Conservation (phyloP, 2,329 filamentous ascomycete species). For the Trichoderma sp. region DNA sequence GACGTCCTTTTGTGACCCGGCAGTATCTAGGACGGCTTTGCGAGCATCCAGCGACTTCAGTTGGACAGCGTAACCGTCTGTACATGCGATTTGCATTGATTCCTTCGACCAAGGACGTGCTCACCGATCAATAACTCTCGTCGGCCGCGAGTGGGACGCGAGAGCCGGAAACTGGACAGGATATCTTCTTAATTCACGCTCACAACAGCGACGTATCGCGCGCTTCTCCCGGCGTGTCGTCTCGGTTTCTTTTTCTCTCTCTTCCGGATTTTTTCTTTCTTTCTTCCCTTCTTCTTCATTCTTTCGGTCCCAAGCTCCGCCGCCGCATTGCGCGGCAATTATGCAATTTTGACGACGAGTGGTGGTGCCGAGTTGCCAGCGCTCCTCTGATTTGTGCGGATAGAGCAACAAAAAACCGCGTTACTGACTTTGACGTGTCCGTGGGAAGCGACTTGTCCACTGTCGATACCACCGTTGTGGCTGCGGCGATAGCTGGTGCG, state of each 20-base stretch:
- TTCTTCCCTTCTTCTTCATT: background rate
- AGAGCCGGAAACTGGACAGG: constrained; percentile 1
- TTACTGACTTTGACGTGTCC: constrained; percentile 6
- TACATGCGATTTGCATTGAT: constrained; percentile 1
- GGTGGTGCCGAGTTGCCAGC: constrained; percentile 10
- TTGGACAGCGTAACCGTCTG: constrained; percentile 23
- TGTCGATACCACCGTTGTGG: constrained; percentile 1
- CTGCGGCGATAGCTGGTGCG: constrained; percentile 6
- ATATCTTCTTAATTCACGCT: background rate
- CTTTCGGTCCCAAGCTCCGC: too few species aligned
- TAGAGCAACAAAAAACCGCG: constrained; percentile 9
- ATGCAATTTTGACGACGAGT: constrained; percentile 22
- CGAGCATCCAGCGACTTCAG: constrained; percentile 16
- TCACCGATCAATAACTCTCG: background rate
- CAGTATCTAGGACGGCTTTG: constrained; percentile 22
- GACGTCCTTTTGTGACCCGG: constrained; percentile 5
- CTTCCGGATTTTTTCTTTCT: background rate
- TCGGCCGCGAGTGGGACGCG: constrained; percentile 18
- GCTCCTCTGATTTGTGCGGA: background rate
- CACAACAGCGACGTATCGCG: background rate
- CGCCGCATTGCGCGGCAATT: constrained; percentile 24
- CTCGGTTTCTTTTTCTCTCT: background rate
- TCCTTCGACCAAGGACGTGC: constrained; percentile 1
- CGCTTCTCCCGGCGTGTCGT: background rate
- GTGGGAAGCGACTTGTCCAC: background rate